These are phyloP conservation scores for Waitea zeae DNA, from an alignment of 1,284 basidiomycete genomes.

Conservation along the genomic window DNA sequence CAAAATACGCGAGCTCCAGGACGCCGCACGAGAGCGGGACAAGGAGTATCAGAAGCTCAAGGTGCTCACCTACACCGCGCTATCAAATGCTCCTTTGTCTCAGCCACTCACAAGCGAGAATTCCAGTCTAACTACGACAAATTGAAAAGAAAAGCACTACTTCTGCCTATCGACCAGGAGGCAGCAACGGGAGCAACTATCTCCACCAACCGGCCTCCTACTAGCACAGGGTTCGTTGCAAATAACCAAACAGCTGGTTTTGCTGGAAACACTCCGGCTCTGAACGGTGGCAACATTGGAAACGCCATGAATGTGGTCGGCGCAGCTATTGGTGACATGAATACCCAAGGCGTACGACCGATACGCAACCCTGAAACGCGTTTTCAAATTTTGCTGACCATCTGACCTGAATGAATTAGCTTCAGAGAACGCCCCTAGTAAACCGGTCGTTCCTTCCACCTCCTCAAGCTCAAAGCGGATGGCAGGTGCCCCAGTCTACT, in stretches of 20 bases:
- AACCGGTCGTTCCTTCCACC: conserved; percentile 26
- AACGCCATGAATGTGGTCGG: conserved; percentile 23
- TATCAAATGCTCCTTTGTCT: conserved; percentile 2
- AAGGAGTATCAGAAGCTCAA: conserved; percentile 80
- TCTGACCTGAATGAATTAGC: too few species aligned
- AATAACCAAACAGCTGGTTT: background rate
- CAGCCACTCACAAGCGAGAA: conserved; percentile 19
- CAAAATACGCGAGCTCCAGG: conserved; percentile 54
- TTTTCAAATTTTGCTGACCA: too few species aligned
- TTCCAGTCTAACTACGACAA: conserved; percentile 63
- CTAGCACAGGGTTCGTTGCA: background rate
- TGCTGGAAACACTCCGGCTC: background rate
- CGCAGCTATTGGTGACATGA: conserved; percentile 51
- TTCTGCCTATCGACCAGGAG: too few species aligned
- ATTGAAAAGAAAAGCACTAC: conserved; percentile 64
- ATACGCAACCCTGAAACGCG: background rate
- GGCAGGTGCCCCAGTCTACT: too few species aligned
- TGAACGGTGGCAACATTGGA: conserved; percentile 1
- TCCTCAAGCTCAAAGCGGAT: conserved; percentile 6
- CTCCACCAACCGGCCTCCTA: too few species aligned
- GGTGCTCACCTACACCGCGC: conserved; percentile 24
- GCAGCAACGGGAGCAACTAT: too few species aligned
- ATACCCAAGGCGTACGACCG: conserved; percentile 36
- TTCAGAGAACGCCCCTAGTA: conserved; percentile 56
- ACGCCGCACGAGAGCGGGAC: conserved; percentile 55